Conservation (phyloP, 1,284 basidiomycete species). For the Coniophora puteana region DNA sequence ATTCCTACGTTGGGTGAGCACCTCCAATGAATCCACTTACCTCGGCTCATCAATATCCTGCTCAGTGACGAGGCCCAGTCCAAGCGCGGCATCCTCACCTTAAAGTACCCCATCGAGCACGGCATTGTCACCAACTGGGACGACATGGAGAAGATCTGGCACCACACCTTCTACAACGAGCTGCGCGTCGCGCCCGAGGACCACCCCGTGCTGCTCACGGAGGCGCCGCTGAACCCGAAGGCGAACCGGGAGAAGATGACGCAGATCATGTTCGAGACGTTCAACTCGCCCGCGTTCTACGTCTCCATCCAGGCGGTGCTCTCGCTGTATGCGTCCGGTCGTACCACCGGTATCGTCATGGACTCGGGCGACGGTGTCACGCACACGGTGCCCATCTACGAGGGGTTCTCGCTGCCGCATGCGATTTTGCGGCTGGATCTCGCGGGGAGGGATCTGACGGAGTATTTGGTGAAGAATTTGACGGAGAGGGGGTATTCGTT, state of each 20-base stretch:
- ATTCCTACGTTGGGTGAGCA: constrained; percentile 80
- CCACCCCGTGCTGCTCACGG: constrained; percentile 90
- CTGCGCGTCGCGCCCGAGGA: constrained; percentile 85
- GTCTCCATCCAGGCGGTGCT: constrained; percentile 92
- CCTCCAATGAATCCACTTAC: constrained; percentile 1
- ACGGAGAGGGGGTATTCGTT: constrained; percentile 83
- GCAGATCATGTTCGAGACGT: constrained; percentile 97
- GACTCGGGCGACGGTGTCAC: constrained; percentile 95
- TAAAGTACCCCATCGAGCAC: constrained; percentile 84
- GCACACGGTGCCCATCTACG: constrained; percentile 94
- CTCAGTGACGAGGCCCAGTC: constrained; percentile 88
- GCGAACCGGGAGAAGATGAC: constrained; percentile 97
- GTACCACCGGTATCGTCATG: constrained; percentile 89
- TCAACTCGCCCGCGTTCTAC: constrained; percentile 93
- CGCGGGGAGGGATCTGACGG: constrained; percentile 80
- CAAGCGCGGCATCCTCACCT: constrained; percentile 92
- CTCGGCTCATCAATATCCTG: constrained; percentile 13
- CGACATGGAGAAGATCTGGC: constrained; percentile 96
- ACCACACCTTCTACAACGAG: constrained; percentile 89
- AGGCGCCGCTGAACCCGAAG: constrained; percentile 93
- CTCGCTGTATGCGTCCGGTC: constrained; percentile 90
- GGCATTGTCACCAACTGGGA: constrained; percentile 97
- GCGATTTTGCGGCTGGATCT: constrained; percentile 81
- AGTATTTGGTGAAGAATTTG: constrained; percentile 78
- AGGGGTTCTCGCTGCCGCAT: constrained; percentile 80